A percentile compares a stretch with the other conserved stretches of the same genome.
phyloP scores from a whole-genome alignment of 192 early-diverging fungal genomes.

The Lobulomyces angularis region DNA sequence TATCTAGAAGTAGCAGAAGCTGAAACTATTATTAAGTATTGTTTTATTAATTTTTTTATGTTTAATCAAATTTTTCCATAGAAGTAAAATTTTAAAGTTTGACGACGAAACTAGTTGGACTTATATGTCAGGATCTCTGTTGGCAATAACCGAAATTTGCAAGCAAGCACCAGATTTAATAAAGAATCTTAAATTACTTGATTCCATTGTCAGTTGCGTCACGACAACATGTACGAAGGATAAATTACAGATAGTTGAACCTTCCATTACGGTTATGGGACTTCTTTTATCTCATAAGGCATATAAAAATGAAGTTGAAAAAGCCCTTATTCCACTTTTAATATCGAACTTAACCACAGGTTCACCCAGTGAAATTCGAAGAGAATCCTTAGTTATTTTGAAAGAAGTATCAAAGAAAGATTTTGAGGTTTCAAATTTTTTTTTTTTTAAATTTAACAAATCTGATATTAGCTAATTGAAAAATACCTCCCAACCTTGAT shows the following conservation, averaged over 20 bases:
- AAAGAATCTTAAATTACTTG: too few species aligned
- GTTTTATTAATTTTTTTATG: too few species aligned
- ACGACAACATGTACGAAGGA: neutral
- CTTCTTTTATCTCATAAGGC: constrained; percentile 4
- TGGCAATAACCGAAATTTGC: too few species aligned
- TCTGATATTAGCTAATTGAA: constrained; percentile 22
- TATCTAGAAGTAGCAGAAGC: constrained; percentile 37
- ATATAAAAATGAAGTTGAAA: constrained; percentile 5
- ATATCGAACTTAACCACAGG: neutral
- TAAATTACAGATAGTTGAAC: constrained; percentile 11
- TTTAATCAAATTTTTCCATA: too few species aligned
- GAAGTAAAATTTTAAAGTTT: too few species aligned
- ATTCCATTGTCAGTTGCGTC: neutral
- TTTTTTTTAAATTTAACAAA: constrained; percentile 1
- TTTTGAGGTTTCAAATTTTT: constrained; percentile 12
- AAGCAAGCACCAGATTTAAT: too few species aligned
- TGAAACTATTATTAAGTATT: constrained; percentile 28
- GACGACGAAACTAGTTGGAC: too few species aligned
- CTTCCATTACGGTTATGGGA: constrained; percentile 12
- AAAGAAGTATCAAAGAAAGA: constrained; percentile 32
- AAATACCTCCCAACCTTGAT: constrained; percentile 43
- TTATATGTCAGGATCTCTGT: too few species aligned
- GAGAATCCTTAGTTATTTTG: constrained; percentile 27
- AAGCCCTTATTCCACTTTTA: constrained; percentile 1
- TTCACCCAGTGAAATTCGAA: constrained; percentile 14